Conservation (phyloP, 768 basidiomycete genomes). For the Boletus coccyginus region DNA sequence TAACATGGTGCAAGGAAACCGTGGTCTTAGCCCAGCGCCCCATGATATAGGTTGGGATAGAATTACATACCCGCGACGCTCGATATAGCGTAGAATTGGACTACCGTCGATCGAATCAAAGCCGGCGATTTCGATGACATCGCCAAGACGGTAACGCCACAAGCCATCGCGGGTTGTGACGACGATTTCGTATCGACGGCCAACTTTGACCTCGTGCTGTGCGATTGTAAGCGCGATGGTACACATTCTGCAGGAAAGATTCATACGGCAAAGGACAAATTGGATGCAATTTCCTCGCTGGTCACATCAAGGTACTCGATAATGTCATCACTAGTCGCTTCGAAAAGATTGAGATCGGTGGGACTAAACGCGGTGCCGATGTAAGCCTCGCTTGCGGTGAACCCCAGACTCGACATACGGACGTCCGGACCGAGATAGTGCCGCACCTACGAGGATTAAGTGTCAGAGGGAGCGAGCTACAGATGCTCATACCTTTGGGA, state of each 20-base stretch:
- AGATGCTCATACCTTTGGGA: slow-evolving; percentile 11
- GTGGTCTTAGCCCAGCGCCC: neutral
- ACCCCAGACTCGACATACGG: slow-evolving; percentile 13
- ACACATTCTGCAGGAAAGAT: neutral
- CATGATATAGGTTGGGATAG: neutral
- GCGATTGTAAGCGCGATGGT: neutral
- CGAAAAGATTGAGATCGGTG: slow-evolving; percentile 14
- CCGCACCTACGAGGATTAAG: slow-evolving; percentile 5
- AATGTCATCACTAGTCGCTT: slow-evolving; percentile 13
- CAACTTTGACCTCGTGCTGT: slow-evolving; percentile 16
- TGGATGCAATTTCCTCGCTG: slow-evolving; percentile 10
- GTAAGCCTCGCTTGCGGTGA: slow-evolving; percentile 16
- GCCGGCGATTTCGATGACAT: slow-evolving; percentile 17
- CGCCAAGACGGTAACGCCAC: slow-evolving; percentile 26
- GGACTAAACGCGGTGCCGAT: slow-evolving; percentile 11
- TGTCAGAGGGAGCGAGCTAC: neutral
- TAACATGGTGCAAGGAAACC: neutral
- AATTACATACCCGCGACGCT: slow-evolving; percentile 15
- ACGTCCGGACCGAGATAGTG: slow-evolving; percentile 16
- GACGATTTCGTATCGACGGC: slow-evolving; percentile 17
- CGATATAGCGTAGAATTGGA: slow-evolving; percentile 19
- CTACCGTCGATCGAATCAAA: slow-evolving; percentile 18
- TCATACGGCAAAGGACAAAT: slow-evolving; percentile 13
- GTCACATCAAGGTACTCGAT: slow-evolving; percentile 20
- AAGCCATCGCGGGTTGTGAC: slow-evolving; percentile 20